A percentile compares a stretch with the other conserved stretches of the same genome.
phyloP scores from a whole-genome alignment of 1,139 yeast species.

The Candida sp. region DNA sequence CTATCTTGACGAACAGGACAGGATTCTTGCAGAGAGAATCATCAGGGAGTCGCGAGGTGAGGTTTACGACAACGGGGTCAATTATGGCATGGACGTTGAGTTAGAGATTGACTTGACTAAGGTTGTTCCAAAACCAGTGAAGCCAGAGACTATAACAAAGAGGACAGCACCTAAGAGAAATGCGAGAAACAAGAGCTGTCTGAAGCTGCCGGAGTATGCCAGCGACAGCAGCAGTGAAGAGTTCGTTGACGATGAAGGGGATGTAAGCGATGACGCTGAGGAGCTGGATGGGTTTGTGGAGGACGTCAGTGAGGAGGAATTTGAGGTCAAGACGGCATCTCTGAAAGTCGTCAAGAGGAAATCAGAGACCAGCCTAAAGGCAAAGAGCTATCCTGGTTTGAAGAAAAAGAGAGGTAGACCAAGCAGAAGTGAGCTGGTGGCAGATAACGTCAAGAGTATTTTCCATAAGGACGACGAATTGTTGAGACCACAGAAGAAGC shows the following conservation, averaged over 20 bases:
- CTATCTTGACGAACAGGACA: constrained; percentile 37
- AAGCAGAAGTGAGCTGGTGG: constrained; percentile 35
- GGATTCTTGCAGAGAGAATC: constrained; percentile 48
- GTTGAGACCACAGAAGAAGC: constrained; percentile 4
- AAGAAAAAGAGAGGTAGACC: constrained; percentile 34
- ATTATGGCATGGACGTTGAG: constrained; percentile 35
- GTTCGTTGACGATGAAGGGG: constrained; percentile 12
- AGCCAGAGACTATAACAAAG: neutral
- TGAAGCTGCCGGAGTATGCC: constrained; percentile 3
- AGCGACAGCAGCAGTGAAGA: constrained; percentile 6
- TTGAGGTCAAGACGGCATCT: too few species aligned
- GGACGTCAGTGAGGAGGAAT: constrained; percentile 10
- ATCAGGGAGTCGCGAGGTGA: constrained; percentile 28
- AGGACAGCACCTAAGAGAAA: constrained; percentile 3
- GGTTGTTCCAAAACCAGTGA: neutral
- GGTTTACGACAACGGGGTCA: constrained; percentile 8
- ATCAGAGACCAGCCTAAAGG: neutral
- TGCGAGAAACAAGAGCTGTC: neutral
- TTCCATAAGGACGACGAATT: constrained; percentile 33
- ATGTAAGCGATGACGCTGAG: constrained; percentile 24
- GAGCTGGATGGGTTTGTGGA: constrained; percentile 25
- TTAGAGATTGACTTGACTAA: constrained; percentile 31
- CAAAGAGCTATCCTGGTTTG: neutral
- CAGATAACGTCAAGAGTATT: constrained; percentile 38
- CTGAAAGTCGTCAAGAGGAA: neutral